Base-by-base conservation (phyloP, 1,139 yeast genomes). In the Pichia sp. region DNA sequence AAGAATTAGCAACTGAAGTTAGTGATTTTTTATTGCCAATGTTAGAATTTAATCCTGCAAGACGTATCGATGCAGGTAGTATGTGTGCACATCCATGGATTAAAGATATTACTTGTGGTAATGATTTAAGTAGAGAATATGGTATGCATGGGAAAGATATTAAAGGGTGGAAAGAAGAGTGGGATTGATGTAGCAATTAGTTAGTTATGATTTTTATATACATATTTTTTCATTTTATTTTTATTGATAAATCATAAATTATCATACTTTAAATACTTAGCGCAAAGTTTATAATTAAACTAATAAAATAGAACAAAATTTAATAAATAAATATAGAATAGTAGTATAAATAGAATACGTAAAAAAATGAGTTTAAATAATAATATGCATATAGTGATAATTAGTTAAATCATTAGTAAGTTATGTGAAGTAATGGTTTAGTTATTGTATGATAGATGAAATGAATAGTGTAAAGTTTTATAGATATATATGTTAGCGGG, bases 21-120 rank as follows among this genome's bases (percentile, higher is more conserved):
- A 67, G 85, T 25, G 80, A 76, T 58, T 85, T 86, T 61, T 69
- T 86, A 55, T 64, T 74, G 51, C 87, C 89, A 5, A 85, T 86
- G 90, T 70, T 86, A 47, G 65, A 75, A 38, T 69, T 83, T 49
- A 84, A 79, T 62, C 93, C 95, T 3, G 83, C 80, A 56, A 71
- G 72, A 50, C 73, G 95, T 60, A 86, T 89, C 0, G 91, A 81
- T 71, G 90, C 89, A 3, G 90, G 88, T 44, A 87, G 87, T 42
- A 76, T 81, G 82, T 79, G 82, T 28, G 80, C 82, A 57, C 91
- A 84, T 64, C 84, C 87, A 5, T 86, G 90, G 89, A 67, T 86
- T 41, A 73, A 73, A 54, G 80, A 76, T 59, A 77, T 77, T 14
- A 63, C 74, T 39, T 76, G 75, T 3, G 73, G 74, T 48, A 77